Evolutionary conservation across 768 basidiomycete species (phyloP), one percentile per base, ranked within the genome.

Genomic region (Suillus brevipes): DNA sequence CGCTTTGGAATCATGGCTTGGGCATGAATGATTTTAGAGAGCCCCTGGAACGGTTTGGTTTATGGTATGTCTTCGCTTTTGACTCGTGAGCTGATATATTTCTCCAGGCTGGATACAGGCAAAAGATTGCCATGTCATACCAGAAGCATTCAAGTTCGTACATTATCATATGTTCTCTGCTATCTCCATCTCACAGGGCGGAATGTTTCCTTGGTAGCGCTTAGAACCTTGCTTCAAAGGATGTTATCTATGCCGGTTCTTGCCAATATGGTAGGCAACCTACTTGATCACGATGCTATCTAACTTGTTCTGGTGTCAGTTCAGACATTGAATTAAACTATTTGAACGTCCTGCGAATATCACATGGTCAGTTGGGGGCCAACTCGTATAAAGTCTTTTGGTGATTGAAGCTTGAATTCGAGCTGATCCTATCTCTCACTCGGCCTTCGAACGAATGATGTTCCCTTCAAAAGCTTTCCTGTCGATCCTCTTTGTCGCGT

Each of bases 391-490:
- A 63, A 53, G 23, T 6, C 13, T 31, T 38, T 38, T 31, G 62
- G 10, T 31, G 10, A 61, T 31, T 28, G 34, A 57, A 28, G 9
- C 55, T 40, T 63, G 53, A 63, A 23, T 63, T 55, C 25, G 38
- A 43, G 57, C 23, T 63, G 47, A 40, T 63, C 62, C 8, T 31
- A 63, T 63, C 52, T 14, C 57, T 38, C 34, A 36, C 20, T n/a
- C 20, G 20, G 34, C 53, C 12, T 55, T 36, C 10, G 57, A 58
- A 58, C 37, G 49, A 49, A 75, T 71, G 74, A 70, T 71, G 71
- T 61, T 71, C 40, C 38, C 64, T 40, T 64, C 60, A 4, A 66
- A 49, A 23, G 34, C 50, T 4, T 47, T 71, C 36, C 20, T 71
- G 10, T 67, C 45, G 1, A 28, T 72, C 2, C 16, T 72, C 34